A percentile compares a stretch with the other conserved stretches of the same genome.
Conservation (phyloP, 352 stramenopile genomes). For the Phytophthora megakarya region DNA sequence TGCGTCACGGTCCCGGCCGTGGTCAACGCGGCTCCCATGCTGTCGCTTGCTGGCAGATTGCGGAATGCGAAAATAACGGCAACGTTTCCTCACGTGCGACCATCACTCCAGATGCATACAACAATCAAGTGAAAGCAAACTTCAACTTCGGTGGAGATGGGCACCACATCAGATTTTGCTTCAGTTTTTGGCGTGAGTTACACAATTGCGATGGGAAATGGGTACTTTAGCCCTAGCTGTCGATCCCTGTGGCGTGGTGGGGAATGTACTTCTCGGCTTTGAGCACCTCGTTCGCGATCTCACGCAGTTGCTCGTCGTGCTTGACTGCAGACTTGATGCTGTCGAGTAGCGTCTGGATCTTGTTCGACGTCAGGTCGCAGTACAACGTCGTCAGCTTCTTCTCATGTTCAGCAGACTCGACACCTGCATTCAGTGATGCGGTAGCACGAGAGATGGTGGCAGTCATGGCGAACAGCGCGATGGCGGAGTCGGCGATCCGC, state of each 20-base stretch:
- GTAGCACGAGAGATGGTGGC: slow-evolving; percentile 84
- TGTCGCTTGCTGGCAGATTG: slow-evolving; percentile 6
- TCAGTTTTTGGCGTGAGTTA: slow-evolving; percentile 24
- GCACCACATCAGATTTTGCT: slow-evolving; percentile 20
- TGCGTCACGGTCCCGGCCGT: slow-evolving; percentile 22
- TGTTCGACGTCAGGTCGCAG: slow-evolving; percentile 72
- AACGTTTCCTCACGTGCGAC: slow-evolving; percentile 13
- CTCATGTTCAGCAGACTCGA: slow-evolving; percentile 72
- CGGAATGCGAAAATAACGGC: slow-evolving; percentile 21
- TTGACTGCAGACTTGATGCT: slow-evolving; percentile 67
- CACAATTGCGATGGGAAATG: not conserved
- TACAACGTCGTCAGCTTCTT: slow-evolving; percentile 81
- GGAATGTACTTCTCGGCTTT: slow-evolving; percentile 79
- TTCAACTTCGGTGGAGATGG: slow-evolving; percentile 20
- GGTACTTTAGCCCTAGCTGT: slow-evolving; percentile 36
- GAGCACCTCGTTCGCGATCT: slow-evolving; percentile 83
- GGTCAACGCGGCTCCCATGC: slow-evolving; percentile 32
- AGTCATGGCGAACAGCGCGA: slow-evolving; percentile 87
- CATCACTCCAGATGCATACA: slow-evolving; percentile 32
- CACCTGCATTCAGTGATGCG: slow-evolving; percentile 55
- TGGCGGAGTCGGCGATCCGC: slow-evolving; percentile 85
- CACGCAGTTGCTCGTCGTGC: slow-evolving; percentile 69
- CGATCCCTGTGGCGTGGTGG: slow-evolving; percentile 75
- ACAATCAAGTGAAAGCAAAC: slow-evolving; percentile 18
- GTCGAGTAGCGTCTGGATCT: slow-evolving; percentile 64